Evolutionary conservation across 2,329 filamentous ascomycete species (phyloP).

Genomic region (Xylariaceae sp.): DNA sequence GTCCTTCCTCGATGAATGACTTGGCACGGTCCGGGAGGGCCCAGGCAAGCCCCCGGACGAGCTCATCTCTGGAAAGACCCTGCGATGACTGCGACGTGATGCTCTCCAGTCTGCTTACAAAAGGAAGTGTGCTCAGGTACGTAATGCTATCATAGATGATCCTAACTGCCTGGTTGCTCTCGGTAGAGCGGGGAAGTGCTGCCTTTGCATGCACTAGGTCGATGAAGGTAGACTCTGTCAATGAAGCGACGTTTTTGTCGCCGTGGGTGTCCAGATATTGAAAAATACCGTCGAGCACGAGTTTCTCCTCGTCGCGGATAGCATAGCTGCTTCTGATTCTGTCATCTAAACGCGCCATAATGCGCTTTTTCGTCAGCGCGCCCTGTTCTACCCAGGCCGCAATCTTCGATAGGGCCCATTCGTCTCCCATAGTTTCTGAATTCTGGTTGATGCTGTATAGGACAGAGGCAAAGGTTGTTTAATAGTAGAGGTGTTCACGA

Average conservation of each 20-base stretch:
- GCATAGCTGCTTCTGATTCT: constrained; percentile 2
- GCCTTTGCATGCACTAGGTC: not conserved
- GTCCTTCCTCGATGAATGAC: constrained; percentile 19
- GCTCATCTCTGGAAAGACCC: constrained; percentile 12
- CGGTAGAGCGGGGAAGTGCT: not conserved
- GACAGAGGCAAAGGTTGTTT: not conserved
- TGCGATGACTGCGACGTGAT: not conserved
- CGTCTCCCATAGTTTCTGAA: not conserved
- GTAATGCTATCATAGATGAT: constrained; percentile 23
- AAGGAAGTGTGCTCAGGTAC: constrained; percentile 28
- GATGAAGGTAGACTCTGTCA: not conserved
- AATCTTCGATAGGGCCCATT: not conserved
- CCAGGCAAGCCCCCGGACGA: constrained; percentile 25
- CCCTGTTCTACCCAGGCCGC: not conserved
- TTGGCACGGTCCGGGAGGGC: constrained; percentile 17
- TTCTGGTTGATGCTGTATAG: not conserved
- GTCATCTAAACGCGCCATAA: constrained; percentile 1
- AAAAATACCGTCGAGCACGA: not conserved
- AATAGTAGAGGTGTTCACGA: not conserved
- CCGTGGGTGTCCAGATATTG: not conserved
- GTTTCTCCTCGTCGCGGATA: not conserved
- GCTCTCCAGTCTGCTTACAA: not conserved
- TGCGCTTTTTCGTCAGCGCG: constrained; percentile 1
- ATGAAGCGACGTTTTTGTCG: not conserved
- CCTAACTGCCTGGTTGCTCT: not conserved